Evolutionary conservation across 345 rosid species (phyloP).

Genomic region (Hibiscus mutabilis): DNA sequence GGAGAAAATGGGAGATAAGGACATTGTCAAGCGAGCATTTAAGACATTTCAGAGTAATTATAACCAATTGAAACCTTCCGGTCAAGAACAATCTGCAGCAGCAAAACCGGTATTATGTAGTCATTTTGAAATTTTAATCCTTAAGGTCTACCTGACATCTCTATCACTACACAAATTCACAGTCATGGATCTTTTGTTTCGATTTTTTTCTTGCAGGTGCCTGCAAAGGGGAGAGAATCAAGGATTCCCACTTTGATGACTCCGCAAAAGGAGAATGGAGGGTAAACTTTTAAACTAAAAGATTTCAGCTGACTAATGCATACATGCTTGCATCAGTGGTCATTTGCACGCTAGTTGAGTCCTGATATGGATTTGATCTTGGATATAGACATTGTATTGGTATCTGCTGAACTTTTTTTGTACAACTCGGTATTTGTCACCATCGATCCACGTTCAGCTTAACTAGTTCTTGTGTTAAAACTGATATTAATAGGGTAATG

Average conservation of each 20-base stretch:
- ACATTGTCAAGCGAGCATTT: slow-evolving; percentile 78
- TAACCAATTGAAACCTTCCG: slow-evolving; percentile 36
- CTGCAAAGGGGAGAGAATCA: slow-evolving; percentile 33
- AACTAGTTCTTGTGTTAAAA: no score
- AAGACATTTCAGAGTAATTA: slow-evolving; percentile 65
- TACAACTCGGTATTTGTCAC: not conserved
- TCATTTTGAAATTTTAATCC: not conserved
- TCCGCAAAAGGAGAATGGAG: slow-evolving; percentile 44
- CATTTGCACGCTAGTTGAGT: not conserved
- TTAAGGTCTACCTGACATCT: not conserved
- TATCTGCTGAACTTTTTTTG: not conserved
- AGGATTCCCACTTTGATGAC: slow-evolving; percentile 32
- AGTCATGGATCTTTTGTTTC: slow-evolving; percentile 2
- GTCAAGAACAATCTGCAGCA: slow-evolving; percentile 33
- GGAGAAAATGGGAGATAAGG: slow-evolving; percentile 98
- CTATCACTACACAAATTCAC: not conserved
- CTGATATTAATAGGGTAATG: no score
- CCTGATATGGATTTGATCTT: not conserved
- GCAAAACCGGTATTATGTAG: slow-evolving; percentile 46
- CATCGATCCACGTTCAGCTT: not conserved
- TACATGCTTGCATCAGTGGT: slow-evolving; percentile 6
- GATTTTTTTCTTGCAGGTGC: slow-evolving; percentile 27
- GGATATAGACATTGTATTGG: not conserved
- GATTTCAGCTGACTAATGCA: slow-evolving; percentile 15
- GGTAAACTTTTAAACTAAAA: slow-evolving; percentile 39